Conservation (phyloP, 108 stramenopile species). For the Mediolabrus comicus region DNA sequence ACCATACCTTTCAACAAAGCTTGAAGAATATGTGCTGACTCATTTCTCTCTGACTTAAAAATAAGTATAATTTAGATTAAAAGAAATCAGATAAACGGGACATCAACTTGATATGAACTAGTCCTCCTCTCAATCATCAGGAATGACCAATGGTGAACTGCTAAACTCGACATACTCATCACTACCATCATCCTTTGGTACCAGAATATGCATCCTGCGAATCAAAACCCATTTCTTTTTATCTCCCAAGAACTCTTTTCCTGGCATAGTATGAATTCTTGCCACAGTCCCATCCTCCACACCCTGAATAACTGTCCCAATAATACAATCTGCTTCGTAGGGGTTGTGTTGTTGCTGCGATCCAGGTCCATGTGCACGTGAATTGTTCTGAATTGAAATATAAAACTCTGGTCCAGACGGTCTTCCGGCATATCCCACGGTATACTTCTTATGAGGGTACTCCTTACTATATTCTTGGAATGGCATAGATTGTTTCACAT, state of each 20-base stretch:
- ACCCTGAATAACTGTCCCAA: constrained; percentile 77
- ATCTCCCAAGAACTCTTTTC: constrained; percentile 51
- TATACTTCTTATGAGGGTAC: constrained; percentile 80
- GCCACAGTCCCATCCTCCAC: constrained; percentile 59
- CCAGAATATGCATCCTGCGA: constrained; percentile 55
- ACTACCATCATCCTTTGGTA: constrained; percentile 22
- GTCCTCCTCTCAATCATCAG: not conserved
- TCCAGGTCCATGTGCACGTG: constrained; percentile 81
- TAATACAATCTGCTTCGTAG: constrained; percentile 89
- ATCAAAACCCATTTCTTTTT: constrained; percentile 59
- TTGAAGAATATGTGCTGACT: too few relatives aligned
- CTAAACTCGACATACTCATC: constrained; percentile 43
- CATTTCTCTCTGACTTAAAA: too few relatives aligned
- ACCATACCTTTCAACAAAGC: too few relatives aligned
- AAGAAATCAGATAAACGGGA: too few relatives aligned
- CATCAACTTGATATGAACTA: not conserved
- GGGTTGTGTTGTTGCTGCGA: constrained; percentile 81
- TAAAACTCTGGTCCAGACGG: constrained; percentile 86
- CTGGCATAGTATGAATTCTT: constrained; percentile 63
- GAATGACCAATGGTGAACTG: constrained; percentile 14
- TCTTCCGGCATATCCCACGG: constrained; percentile 85
- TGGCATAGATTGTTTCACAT: constrained; percentile 56
- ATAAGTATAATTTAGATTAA: too few relatives aligned
- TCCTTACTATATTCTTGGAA: constrained; percentile 84
- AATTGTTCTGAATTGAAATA: constrained; percentile 71